Conservation (phyloP, 2,329 filamentous ascomycete species). For the Colletotrichum sp. region DNA sequence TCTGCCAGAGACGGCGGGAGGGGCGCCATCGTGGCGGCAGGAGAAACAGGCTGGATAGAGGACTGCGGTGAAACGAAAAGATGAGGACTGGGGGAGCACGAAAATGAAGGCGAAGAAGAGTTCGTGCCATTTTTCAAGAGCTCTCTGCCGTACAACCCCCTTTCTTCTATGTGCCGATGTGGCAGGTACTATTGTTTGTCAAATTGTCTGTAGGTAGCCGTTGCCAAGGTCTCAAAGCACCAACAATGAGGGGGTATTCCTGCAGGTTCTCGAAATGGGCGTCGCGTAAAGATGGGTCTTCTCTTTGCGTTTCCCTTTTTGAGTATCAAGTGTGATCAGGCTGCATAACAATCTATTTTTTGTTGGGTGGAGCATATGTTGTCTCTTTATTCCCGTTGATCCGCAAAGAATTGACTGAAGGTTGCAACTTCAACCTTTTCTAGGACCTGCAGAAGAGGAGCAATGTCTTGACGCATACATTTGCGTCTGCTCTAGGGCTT, state of each 20-base stretch:
- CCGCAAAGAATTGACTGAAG: neutral
- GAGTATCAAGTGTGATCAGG: neutral
- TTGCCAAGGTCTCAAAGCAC: neutral
- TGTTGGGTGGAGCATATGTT: neutral
- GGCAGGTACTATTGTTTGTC: neutral
- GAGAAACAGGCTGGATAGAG: neutral
- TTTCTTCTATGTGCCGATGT: neutral
- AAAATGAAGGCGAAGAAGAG: fast-evolving
- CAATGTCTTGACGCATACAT: neutral
- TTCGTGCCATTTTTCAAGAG: neutral
- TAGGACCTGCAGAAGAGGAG: neutral
- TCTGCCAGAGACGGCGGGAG: neutral
- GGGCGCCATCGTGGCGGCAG: neutral
- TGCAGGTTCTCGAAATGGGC: neutral
- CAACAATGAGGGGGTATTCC: neutral
- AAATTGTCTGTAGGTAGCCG: neutral
- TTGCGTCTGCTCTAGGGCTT: neutral
- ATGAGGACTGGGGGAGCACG: neutral
- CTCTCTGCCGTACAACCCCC: neutral
- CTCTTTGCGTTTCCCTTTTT: neutral
- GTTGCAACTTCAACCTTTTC: neutral
- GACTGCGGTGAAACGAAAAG: neutral
- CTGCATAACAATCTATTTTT: neutral
- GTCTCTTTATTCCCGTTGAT: neutral
- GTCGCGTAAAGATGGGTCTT: neutral